Evolutionary conservation across 257 asterid species (phyloP).

Genomic region (Solanum megistacrolobum): DNA sequence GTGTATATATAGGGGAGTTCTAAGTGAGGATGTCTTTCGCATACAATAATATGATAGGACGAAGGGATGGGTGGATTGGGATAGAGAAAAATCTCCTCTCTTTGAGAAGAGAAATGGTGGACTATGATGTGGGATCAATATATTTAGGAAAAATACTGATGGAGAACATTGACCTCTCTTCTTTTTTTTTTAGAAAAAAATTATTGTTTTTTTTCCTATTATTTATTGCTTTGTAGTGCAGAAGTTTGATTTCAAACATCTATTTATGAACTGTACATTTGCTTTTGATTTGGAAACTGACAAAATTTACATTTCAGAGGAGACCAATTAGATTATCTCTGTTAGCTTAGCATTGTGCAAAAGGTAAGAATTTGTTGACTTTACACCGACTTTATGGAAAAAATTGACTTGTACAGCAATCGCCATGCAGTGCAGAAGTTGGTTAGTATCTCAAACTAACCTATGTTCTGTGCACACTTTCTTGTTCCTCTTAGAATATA

Average conservation of each 20-base stretch:
- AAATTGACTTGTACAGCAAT: background rate
- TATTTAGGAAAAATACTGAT: background rate
- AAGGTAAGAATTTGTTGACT: background rate
- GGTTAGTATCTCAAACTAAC: background rate
- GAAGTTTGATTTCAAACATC: background rate
- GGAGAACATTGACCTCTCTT: background rate
- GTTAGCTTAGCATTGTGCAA: background rate
- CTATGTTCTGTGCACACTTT: background rate
- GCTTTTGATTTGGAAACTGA: background rate
- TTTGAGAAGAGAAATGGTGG: background rate
- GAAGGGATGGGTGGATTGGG: background rate
- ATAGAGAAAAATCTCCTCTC: background rate
- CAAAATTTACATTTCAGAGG: background rate
- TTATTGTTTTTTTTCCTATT: background rate
- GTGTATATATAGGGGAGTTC: background rate
- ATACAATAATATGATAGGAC: background rate
- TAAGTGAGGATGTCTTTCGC: background rate
- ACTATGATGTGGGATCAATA: background rate
- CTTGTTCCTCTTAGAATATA: background rate
- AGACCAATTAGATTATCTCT: background rate
- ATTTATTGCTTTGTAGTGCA: background rate
- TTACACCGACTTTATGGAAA: background rate
- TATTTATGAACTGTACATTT: background rate
- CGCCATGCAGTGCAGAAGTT: background rate
- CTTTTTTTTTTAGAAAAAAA: background rate